phyloP scores from a whole-genome alignment of 2,329 filamentous ascomycete species.

The Knufia petricola region DNA sequence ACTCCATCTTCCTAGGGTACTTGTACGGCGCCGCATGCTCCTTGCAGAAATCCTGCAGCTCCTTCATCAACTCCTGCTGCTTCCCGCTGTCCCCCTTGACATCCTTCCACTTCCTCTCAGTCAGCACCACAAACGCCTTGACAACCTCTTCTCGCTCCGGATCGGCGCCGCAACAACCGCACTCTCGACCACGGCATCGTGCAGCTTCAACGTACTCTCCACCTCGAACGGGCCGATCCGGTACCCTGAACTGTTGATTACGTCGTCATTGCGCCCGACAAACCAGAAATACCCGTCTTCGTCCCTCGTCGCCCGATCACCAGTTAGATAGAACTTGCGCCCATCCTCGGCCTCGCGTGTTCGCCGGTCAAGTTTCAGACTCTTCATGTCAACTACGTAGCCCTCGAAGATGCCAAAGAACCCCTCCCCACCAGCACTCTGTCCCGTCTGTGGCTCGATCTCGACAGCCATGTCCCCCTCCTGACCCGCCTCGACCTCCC shows the following conservation, averaged over 20 bases:
- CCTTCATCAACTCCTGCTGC: slow-evolving; percentile 24
- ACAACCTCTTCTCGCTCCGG: slow-evolving; percentile 31
- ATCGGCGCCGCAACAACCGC: slow-evolving; percentile 33
- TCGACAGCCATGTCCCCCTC: slow-evolving; percentile 33
- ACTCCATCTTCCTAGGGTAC: slow-evolving; percentile 33
- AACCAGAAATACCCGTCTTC: slow-evolving; percentile 31
- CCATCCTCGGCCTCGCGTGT: slow-evolving; percentile 15
- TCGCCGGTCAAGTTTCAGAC: slow-evolving; percentile 15
- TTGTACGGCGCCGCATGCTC: slow-evolving; percentile 34
- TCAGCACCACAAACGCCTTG: slow-evolving; percentile 34
- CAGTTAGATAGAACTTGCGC: slow-evolving; percentile 30
- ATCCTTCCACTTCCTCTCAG: slow-evolving; percentile 6
- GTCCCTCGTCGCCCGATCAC: slow-evolving; percentile 29
- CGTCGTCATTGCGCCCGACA: slow-evolving; percentile 29
- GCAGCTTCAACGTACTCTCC: slow-evolving; percentile 33
- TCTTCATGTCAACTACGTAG: slow-evolving; percentile 17
- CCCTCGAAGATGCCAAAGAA: slow-evolving; percentile 22
- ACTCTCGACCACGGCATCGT: slow-evolving; percentile 32
- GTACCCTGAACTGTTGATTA: slow-evolving; percentile 35
- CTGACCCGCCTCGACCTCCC: slow-evolving; percentile 21
- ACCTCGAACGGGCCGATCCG: slow-evolving; percentile 34
- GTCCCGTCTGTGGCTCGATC: slow-evolving; percentile 10
- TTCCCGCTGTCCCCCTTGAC: slow-evolving; percentile 6
- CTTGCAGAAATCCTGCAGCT: slow-evolving; percentile 35
- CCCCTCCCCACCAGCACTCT: slow-evolving; percentile 1